Conservation (phyloP, 768 basidiomycete species). For the Krasilnikovozyma curviuscula region DNA sequence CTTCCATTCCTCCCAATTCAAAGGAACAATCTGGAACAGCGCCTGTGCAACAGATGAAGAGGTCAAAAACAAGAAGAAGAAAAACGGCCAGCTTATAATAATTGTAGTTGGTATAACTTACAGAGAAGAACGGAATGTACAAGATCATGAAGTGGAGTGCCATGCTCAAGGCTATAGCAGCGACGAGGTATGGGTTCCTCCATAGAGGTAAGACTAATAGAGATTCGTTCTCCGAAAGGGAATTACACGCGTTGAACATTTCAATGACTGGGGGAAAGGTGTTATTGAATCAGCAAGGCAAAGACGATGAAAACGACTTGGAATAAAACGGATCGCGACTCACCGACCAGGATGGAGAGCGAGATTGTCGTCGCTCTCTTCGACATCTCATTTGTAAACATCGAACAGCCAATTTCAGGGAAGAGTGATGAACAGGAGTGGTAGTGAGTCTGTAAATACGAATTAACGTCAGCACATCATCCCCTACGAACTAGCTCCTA, state of each 20-base stretch:
- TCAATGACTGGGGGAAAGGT: constrained; percentile 18
- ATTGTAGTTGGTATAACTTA: constrained; percentile 31
- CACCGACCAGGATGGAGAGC: constrained; percentile 73
- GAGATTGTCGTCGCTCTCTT: constrained; percentile 86
- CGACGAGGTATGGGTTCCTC: constrained; percentile 86
- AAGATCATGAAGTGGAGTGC: constrained; percentile 79
- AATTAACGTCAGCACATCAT: not conserved
- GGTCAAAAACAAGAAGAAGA: not conserved
- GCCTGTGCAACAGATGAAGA: constrained; percentile 36
- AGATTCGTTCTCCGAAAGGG: constrained; percentile 90
- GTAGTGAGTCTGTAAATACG: constrained; percentile 66
- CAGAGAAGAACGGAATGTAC: constrained; percentile 92
- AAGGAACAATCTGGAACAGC: constrained; percentile 75
- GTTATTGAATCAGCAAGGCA: not conserved
- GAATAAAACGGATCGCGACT: too few species aligned
- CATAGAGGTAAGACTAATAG: constrained; percentile 72
- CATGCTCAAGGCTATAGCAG: constrained; percentile 78
- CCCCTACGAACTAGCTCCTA: not conserved
- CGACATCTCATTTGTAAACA: constrained; percentile 79
- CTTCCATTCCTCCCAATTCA: constrained; percentile 90
- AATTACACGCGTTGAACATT: constrained; percentile 41
- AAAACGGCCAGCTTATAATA: not conserved
- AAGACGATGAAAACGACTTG: not conserved
- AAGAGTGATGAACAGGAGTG: constrained; percentile 69
- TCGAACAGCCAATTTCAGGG: constrained; percentile 80